Evolutionary conservation across 495 filamentous ascomycete genomes (phyloP).

Genomic region (Cryomyces minteri): DNA sequence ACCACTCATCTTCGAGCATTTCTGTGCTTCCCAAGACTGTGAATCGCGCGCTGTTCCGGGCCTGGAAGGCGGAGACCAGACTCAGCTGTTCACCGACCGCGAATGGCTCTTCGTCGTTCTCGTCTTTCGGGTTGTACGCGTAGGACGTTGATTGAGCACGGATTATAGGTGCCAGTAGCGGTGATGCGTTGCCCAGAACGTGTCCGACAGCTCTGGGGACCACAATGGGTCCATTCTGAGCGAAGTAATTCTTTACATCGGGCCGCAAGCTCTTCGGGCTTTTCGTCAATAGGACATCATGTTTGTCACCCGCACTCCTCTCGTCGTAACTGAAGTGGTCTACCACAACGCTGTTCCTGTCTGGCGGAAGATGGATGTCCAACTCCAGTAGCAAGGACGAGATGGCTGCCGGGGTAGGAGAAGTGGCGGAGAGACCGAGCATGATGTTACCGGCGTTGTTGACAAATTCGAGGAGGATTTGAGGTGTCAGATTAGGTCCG

Average conservation of each 20-base stretch:
- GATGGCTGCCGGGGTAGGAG: constrained; percentile 54
- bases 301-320: constrained; percentile 53
- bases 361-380: constrained; percentile 75
- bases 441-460: constrained; percentile 86
- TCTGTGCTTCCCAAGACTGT: constrained; percentile 74
- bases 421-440: constrained; percentile 60
- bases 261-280: constrained; percentile 38
- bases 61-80: constrained; percentile 69
- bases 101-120: constrained; percentile 65
- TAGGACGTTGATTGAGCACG: constrained; percentile 70
- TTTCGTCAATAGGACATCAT: constrained; percentile 72
- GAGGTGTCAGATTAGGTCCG: constrained; percentile 72
- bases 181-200: constrained; percentile 52
- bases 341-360: constrained; percentile 64
- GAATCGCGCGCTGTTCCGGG: constrained; percentile 82
- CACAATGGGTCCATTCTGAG: constrained; percentile 50
- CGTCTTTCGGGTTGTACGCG: constrained; percentile 87
- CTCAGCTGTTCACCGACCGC: constrained; percentile 66
- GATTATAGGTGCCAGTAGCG: constrained; percentile 63
- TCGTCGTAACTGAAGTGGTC: constrained; percentile 94
- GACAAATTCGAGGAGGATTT: constrained; percentile 75
- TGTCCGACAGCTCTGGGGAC: constrained; percentile 68
- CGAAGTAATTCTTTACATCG: constrained; percentile 67
- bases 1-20: constrained; percentile 78
- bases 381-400: constrained; percentile 77